Evolutionary conservation across 148 eudicot species (phyloP), one percentile per base, ranked within the genome.

Genomic region (Drosera capensis): DNA sequence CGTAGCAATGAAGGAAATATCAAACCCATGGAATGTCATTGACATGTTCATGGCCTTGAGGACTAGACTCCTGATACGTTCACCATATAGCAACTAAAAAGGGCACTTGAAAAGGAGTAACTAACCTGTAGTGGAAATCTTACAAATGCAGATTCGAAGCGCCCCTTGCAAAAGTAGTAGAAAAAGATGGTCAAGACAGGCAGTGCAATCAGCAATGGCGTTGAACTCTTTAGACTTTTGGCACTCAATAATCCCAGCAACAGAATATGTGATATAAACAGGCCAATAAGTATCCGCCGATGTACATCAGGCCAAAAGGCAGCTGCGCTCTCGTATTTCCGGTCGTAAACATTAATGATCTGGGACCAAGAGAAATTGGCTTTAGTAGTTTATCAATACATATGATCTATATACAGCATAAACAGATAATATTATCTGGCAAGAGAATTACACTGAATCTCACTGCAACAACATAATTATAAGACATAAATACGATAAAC

Each of bases 241-340:
- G 97, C 72, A 60, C 84, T 78, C 69, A 88, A 23, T 45, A 88
- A 55, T 46, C 94, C 97, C 60, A 88, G 40, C 28, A 88, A 48
- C 49, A 78, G 60, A 57, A 88, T 52, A 26, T 88, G 94, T 1
- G 97, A 80, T 54, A 83, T 80, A 21, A 88, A 45, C 45, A 83
- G 48, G 38, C 92, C 84, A 25, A 75, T 58, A 21, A 88, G 51
- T 42, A 88, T 66, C 20, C 97, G 94, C 8, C 59, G 67, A 47
- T 88, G 82, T 41, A 88, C 94, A 63, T 83, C 92, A 42, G 97
- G 97, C 97, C 97, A 88, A 67, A 74, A 88, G 23, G 73, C 57
- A 23, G 97, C 97, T 18, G 70, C 94, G 41, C 92, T 83, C 67
- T 88, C 97, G 38, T 88, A 88, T 70, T 77, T 83, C 52, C 81